Evolutionary conservation across 2,329 filamentous ascomycete genomes (phyloP).

Genomic region (Amesomyces nigricolor): DNA sequence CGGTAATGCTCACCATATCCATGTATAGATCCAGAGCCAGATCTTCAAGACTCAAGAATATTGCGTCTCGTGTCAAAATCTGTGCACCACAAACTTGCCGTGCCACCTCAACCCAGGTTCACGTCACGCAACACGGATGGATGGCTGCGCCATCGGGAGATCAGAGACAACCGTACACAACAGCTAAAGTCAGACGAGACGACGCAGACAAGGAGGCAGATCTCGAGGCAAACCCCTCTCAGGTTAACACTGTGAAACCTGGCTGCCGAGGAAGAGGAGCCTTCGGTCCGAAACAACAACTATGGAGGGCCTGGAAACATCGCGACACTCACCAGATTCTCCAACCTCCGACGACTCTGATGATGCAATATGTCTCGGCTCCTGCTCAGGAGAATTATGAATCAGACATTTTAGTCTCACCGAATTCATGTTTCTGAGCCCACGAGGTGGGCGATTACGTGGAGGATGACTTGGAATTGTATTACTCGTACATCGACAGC

Average conservation of each 20-base stretch:
- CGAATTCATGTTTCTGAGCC: too few relatives aligned
- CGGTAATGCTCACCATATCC: too few relatives aligned
- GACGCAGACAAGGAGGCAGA: not conserved
- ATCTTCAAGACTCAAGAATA: not conserved
- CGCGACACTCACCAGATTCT: too few relatives aligned
- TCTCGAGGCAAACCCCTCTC: not conserved
- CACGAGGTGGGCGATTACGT: too few relatives aligned
- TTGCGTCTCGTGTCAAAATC: not conserved
- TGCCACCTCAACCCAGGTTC: not conserved
- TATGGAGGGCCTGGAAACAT: too few relatives aligned
- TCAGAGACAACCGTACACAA: not conserved
- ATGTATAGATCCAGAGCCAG: too few relatives aligned
- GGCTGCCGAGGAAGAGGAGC: not conserved
- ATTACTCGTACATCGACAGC: too few relatives aligned
- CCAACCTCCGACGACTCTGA: too few relatives aligned
- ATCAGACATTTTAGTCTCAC: too few relatives aligned
- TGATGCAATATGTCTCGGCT: too few relatives aligned
- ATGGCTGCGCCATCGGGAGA: slow-evolving; percentile 6
- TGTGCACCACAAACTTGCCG: not conserved
- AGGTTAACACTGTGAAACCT: not conserved
- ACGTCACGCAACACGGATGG: not conserved
- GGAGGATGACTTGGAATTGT: too few relatives aligned
- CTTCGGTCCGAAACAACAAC: not conserved
- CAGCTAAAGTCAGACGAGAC: not conserved
- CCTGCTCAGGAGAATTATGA: too few relatives aligned